Conservation (phyloP, 768 basidiomycete species). For the Asterophora parasitica region DNA sequence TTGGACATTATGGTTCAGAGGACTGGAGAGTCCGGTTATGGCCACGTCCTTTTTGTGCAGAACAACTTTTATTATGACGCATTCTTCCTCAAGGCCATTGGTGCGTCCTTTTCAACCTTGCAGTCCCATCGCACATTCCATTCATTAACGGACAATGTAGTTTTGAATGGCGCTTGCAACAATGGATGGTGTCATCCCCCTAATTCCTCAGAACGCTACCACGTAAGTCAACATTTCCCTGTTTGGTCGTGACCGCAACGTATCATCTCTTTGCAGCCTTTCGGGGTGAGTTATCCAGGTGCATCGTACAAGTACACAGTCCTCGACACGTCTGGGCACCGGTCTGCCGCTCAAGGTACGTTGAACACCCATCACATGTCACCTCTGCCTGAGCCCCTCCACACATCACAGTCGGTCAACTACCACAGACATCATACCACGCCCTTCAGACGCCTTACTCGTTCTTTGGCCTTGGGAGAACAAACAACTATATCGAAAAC, state of each 20-base stretch:
- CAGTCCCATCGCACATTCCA: neutral
- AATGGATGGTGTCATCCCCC: slow-evolving; percentile 69
- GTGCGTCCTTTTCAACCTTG: slow-evolving; percentile 36
- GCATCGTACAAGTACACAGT: slow-evolving; percentile 97
- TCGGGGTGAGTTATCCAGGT: slow-evolving; percentile 91
- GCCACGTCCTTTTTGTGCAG: slow-evolving; percentile 76
- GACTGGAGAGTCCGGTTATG: slow-evolving; percentile 57
- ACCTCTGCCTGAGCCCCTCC: slow-evolving; percentile 2
- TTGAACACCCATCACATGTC: neutral
- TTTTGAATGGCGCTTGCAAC: slow-evolving; percentile 89
- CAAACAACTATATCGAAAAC: slow-evolving; percentile 99
- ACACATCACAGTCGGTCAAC: slow-evolving; percentile 66
- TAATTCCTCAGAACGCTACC: slow-evolving; percentile 61
- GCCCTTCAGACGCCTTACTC: slow-evolving; percentile 88
- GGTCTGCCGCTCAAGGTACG: slow-evolving; percentile 86
- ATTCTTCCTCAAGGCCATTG: slow-evolving; percentile 95
- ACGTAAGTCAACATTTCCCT: slow-evolving; percentile 43
- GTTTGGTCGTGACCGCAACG: slow-evolving; percentile 1
- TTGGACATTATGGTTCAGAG: slow-evolving; percentile 92
- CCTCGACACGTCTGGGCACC: slow-evolving; percentile 80
- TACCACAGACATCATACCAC: slow-evolving; percentile 91
- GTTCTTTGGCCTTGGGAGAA: slow-evolving; percentile 94
- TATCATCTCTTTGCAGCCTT: slow-evolving; percentile 52
- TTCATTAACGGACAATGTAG: slow-evolving; percentile 32
- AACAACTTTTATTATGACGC: slow-evolving; percentile 99